Percentiles rank a stretch among this genome's conserved stretches.
These are phyloP conservation scores for Ilex asprella DNA, from an alignment of 257 asterid species.

Conservation along the genomic window DNA sequence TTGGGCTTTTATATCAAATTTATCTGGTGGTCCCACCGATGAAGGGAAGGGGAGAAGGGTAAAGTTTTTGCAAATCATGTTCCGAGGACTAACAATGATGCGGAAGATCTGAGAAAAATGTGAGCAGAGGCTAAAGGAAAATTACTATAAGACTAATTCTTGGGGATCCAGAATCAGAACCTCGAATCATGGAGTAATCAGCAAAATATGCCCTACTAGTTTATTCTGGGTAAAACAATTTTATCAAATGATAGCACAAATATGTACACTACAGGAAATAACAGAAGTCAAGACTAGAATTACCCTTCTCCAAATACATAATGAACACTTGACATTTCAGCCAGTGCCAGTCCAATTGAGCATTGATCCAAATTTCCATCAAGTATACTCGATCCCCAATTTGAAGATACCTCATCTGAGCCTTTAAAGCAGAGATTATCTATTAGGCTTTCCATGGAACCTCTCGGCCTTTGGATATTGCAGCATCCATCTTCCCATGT, in stretches of 20 bases:
- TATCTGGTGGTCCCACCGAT: too few relatives aligned
- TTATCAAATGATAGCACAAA: not conserved
- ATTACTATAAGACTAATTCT: too few relatives aligned
- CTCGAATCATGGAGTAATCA: not conserved
- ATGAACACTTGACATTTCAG: constrained; percentile 62
- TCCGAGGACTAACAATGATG: too few relatives aligned
- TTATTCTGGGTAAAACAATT: not conserved
- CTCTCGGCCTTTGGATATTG: constrained; percentile 33
- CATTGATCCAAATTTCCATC: constrained; percentile 28
- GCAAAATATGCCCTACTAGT: not conserved
- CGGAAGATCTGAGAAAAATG: too few relatives aligned
- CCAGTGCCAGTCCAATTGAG: constrained; percentile 47
- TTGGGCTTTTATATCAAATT: too few relatives aligned
- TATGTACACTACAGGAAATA: not conserved
- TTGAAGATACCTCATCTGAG: constrained; percentile 30
- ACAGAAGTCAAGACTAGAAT: constrained; percentile 11
- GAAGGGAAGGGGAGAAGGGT: too few relatives aligned
- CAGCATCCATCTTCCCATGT: constrained; percentile 83
- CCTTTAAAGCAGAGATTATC: constrained; percentile 24
- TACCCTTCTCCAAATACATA: constrained; percentile 76
- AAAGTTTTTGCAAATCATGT: too few relatives aligned
- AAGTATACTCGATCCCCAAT: constrained; percentile 21
- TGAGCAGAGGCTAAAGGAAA: too few relatives aligned
- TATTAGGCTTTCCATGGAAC: constrained; percentile 21
- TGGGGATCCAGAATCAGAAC: not conserved